Evolutionary conservation across 179 eudicot genomes (phyloP).

Genomic region (Silene noctiflora): DNA sequence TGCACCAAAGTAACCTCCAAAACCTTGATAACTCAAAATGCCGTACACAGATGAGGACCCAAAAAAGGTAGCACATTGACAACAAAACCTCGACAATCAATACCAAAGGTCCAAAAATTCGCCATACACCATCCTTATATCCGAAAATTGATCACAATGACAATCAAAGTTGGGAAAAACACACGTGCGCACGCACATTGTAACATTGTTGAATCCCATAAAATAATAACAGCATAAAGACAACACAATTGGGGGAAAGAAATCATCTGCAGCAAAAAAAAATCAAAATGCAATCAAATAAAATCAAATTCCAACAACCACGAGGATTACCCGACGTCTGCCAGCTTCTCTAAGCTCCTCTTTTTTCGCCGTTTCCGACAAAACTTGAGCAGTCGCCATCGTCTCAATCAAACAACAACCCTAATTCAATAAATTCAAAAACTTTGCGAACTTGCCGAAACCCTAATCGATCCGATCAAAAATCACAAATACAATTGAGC

Average conservation of each 20-base stretch:
- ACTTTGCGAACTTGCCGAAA: neutral
- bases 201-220: neutral
- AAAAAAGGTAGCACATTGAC: neutral
- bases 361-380: slow-evolving; percentile 41
- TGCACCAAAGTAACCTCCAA: neutral
- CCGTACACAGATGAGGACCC: neutral
- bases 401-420: neutral
- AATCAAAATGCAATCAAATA: neutral
- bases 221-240: neutral
- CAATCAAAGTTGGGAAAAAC: neutral
- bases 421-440: neutral
- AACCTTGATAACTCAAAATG: neutral
- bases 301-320: neutral
- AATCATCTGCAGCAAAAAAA: neutral
- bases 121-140: neutral
- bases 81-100: neutral
- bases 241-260: no score
- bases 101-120: neutral
- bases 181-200: slow-evolving; percentile 1
- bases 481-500: neutral
- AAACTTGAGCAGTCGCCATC: slow-evolving; percentile 69
- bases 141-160: neutral
- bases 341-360: slow-evolving; percentile 86
- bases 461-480: neutral
- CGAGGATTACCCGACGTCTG: slow-evolving; percentile 51